A percentile compares a stretch with the other conserved stretches of the same genome.
Conservation (phyloP, 352 stramenopile genomes). For the Phytophthora crassamura region DNA sequence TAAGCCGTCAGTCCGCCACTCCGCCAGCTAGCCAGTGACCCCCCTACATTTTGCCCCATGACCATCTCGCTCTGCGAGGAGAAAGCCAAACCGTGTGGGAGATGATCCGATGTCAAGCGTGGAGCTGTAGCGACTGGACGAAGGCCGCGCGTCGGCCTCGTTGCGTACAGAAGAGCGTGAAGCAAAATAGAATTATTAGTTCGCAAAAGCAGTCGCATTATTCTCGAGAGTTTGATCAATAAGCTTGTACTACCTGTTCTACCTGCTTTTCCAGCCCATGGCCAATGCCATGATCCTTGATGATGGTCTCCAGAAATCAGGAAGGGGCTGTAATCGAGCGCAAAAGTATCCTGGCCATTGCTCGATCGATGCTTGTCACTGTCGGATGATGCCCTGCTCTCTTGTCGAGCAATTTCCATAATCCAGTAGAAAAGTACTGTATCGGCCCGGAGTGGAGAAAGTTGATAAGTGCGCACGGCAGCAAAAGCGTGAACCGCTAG, state of each 20-base stretch:
- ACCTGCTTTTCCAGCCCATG: background rate
- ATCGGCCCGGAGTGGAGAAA: too few species aligned
- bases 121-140: slow-evolving; percentile 43
- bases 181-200: slow-evolving; percentile 55
- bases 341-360: slow-evolving; percentile 22
- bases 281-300: slow-evolving; percentile 12
- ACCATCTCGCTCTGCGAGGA: slow-evolving; percentile 17
- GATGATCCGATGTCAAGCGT: slow-evolving; percentile 31
- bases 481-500: too few species aligned
- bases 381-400: background rate
- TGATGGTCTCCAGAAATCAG: slow-evolving; percentile 29
- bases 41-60: slow-evolving; percentile 22
- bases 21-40: slow-evolving; percentile 16
- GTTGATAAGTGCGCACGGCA: too few species aligned
- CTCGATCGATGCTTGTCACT: slow-evolving; percentile 5
- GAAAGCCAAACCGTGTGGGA: slow-evolving; percentile 9
- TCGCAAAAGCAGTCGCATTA: slow-evolving; percentile 9
- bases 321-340: slow-evolving; percentile 4
- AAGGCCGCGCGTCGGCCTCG: slow-evolving; percentile 30
- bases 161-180: slow-evolving; percentile 36
- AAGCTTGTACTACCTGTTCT: too few species aligned
- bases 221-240: too few species aligned
- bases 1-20: slow-evolving; percentile 40
- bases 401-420: too few species aligned
- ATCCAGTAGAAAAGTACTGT: too few species aligned